Conservation (phyloP, 177 flowering plant species). For the Vitis hybrid region DNA sequence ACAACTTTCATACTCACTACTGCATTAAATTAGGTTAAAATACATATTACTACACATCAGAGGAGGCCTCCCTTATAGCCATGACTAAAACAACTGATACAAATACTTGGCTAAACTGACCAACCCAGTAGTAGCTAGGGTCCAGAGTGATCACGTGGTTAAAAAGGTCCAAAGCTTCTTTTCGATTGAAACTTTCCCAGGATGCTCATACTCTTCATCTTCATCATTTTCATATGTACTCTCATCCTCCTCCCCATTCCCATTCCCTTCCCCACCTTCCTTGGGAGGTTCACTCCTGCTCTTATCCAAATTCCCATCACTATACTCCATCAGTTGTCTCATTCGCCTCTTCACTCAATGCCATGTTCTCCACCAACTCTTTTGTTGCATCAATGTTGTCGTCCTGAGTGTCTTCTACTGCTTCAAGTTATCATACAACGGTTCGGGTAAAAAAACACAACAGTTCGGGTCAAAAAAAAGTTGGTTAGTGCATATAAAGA, state of each 20-base stretch:
- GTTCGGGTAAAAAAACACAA: no score
- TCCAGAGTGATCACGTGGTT: conserved; percentile 38
- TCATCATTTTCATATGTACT: conserved; percentile 22
- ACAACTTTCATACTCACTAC: conserved; percentile 1
- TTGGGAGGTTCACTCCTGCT: conserved; percentile 16
- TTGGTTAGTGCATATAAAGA: neutral
- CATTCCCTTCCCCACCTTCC: conserved; percentile 5
- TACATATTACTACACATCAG: conserved; percentile 19
- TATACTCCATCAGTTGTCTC: conserved; percentile 31
- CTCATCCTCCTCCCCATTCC: conserved; percentile 21
- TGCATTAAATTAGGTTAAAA: conserved; percentile 17
- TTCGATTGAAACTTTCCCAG: conserved; percentile 59
- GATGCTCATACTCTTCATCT: conserved; percentile 35
- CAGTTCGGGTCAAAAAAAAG: neutral
- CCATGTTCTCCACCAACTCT: conserved; percentile 16
- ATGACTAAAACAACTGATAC: conserved; percentile 9
- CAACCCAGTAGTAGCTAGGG: neutral
- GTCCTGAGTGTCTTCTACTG: conserved; percentile 10
- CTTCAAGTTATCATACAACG: conserved; percentile 22
- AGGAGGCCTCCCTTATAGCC: conserved; percentile 8
- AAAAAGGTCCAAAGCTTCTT: conserved; percentile 69
- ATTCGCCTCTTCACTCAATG: conserved; percentile 51
- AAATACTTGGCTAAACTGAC: neutral
- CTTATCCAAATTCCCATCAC: conserved; percentile 3
- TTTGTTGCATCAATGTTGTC: conserved; percentile 15